These are phyloP conservation scores for Camptophora hylomeconis DNA, from an alignment of 2,329 filamentous ascomycete species.

Conservation along the genomic window DNA sequence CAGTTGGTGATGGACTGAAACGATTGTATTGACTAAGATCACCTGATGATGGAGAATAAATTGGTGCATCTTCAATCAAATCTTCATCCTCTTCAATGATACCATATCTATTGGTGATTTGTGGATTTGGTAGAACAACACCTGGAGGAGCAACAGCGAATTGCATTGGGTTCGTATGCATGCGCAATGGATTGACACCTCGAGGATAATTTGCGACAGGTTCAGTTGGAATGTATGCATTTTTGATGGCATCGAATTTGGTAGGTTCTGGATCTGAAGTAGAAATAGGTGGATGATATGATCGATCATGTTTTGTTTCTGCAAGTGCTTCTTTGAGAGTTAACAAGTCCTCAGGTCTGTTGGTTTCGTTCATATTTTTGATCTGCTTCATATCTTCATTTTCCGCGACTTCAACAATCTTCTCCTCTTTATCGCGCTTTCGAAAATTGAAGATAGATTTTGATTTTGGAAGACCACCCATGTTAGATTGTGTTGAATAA, in stretches of 20 bases:
- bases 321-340: too few relatives aligned
- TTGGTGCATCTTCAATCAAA: constrained; percentile 12
- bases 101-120: background rate
- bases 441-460: too few relatives aligned
- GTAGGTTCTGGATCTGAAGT: constrained; percentile 4
- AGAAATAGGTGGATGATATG: background rate
- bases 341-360: too few relatives aligned
- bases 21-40: constrained; percentile 15
- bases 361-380: too few relatives aligned
- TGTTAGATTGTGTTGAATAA: constrained; percentile 7
- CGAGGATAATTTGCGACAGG: constrained; percentile 5
- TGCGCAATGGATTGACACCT: constrained; percentile 12
- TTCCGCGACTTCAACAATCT: too few relatives aligned
- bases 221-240: constrained; percentile 8
- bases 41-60: constrained; percentile 16
- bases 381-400: too few relatives aligned
- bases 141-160: constrained; percentile 8
- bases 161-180: constrained; percentile 9
- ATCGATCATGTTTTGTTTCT: too few relatives aligned
- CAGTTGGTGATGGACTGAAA: constrained; percentile 9
- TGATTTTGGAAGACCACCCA: too few relatives aligned
- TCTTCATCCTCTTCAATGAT: constrained; percentile 10
- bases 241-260: constrained; percentile 10
- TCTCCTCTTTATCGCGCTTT: too few relatives aligned
- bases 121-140: background rate